A percentile compares a stretch with the other conserved stretches of the same genome.
These are phyloP conservation scores for Phytophthora citricola DNA, from an alignment of 352 stramenopile genomes.

Conservation along the genomic window DNA sequence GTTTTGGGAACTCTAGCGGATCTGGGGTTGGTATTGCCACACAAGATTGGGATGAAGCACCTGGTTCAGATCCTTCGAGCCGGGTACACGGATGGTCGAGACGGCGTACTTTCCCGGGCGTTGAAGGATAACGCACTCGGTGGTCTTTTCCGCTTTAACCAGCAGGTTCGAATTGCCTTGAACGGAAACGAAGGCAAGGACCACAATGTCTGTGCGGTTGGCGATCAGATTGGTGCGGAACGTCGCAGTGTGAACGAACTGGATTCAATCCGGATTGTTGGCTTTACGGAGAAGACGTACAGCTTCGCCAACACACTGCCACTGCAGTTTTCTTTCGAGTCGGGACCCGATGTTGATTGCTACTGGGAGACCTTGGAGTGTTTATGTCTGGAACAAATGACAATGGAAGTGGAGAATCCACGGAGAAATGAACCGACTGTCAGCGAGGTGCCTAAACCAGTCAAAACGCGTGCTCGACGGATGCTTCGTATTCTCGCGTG, in stretches of 20 bases:
- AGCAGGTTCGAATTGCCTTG: slow-evolving; percentile 53
- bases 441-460: slow-evolving; percentile 65
- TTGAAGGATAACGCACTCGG: slow-evolving; percentile 81
- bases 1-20: slow-evolving; percentile 77
- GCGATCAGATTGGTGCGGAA: slow-evolving; percentile 6
- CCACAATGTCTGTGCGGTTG: neutral
- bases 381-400: slow-evolving; percentile 80
- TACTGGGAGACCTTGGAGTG: slow-evolving; percentile 88
- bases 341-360: slow-evolving; percentile 48
- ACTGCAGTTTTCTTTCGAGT: slow-evolving; percentile 58
- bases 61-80: slow-evolving; percentile 74
- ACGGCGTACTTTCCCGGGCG: slow-evolving; percentile 68
- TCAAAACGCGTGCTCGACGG: slow-evolving; percentile 62
- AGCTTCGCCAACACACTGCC: slow-evolving; percentile 68
- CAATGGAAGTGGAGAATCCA: slow-evolving; percentile 74
- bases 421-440: slow-evolving; percentile 60
- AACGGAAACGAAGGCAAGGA: slow-evolving; percentile 41
- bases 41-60: slow-evolving; percentile 87
- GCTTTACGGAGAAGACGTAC: slow-evolving; percentile 74
- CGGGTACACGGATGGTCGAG: slow-evolving; percentile 70
- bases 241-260: slow-evolving; percentile 38
- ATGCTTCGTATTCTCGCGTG: slow-evolving; percentile 78
- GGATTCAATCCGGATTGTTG: slow-evolving; percentile 55
- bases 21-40: slow-evolving; percentile 67
- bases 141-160: slow-evolving; percentile 70